Percentiles rank a stretch among this genome's conserved stretches.
Conservation (phyloP, 2,329 filamentous ascomycete species). For the Onygenales sp. region DNA sequence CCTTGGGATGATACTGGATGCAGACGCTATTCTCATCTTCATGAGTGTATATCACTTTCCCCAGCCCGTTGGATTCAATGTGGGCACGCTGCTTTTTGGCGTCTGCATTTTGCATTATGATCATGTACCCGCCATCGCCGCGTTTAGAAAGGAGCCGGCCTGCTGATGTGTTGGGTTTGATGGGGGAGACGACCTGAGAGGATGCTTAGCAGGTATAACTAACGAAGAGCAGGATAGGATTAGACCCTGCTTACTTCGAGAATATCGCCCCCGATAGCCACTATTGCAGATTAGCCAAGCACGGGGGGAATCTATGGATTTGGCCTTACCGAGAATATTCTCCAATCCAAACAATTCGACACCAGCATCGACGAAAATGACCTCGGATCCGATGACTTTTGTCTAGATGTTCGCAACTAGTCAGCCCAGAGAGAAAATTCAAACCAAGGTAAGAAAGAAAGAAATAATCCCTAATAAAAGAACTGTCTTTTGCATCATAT, state of each 20-base stretch:
- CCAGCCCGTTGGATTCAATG: slow-evolving; percentile 26
- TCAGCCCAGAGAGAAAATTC: not conserved
- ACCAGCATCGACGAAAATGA: slow-evolving; percentile 29
- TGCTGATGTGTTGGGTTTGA: slow-evolving; percentile 28
- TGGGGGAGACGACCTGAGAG: slow-evolving; percentile 27
- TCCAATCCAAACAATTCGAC: slow-evolving; percentile 32
- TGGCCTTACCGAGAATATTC: slow-evolving; percentile 28
- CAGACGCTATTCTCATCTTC: slow-evolving; percentile 24
- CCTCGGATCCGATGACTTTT: slow-evolving; percentile 28
- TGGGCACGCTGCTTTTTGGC: slow-evolving; percentile 26
- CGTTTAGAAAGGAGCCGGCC: slow-evolving; percentile 32
- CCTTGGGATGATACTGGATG: slow-evolving; percentile 38
- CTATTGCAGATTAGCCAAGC: slow-evolving; percentile 13
- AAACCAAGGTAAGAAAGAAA: too few relatives aligned
- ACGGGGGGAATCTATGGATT: not conserved
- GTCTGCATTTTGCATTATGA: slow-evolving; percentile 39
- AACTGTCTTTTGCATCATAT: not conserved
- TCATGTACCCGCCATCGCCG: slow-evolving; percentile 40
- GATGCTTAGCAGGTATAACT: slow-evolving; percentile 2
- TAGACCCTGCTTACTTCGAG: slow-evolving; percentile 24
- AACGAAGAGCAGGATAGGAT: too few relatives aligned
- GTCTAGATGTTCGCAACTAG: slow-evolving; percentile 8
- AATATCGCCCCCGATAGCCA: slow-evolving; percentile 35
- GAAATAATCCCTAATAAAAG: too few relatives aligned
- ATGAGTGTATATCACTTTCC: slow-evolving; percentile 30